Evolutionary conservation across 2,329 filamentous ascomycete species (phyloP), one percentile per base, ranked within the genome.

Genomic region (Raffaelea albimanens): DNA sequence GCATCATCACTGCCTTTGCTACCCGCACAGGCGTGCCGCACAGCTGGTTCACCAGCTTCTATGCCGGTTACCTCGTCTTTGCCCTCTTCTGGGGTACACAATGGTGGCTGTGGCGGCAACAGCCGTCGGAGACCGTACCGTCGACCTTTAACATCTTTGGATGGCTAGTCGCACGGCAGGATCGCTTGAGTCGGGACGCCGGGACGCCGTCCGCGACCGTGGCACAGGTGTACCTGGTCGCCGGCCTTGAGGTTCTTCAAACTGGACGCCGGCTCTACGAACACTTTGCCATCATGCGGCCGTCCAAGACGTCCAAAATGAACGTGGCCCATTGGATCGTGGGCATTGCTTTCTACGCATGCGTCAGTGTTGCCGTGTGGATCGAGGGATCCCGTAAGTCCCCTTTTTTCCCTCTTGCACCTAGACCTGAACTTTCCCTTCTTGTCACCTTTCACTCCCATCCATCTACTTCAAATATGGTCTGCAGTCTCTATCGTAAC

Each of bases 21-120:
- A 43, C 46, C 8, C 45, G 44, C 19, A 40, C 40, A 14, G 48
- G 53, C 47, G 53, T 55, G 23, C 89, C 91, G 20, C 93, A 97
- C 66, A 76, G 76, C 52, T 97, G 87, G 82, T 97, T 97, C 64
- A 76, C 74, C 40, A 85, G 93, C 57, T 97, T 95, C 67, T 97
- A 98, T 63, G 60, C 85, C 46, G 62, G 81, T 33, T 91, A 87
- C 3, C 67, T 89, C 4, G 60, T 69, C 2, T 81, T 78, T 50
- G 90, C 87, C 0, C 58, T 79, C 4, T 85, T 90, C 62, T 96
- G 90, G 88, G 76, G 73, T 0, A 63, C 66, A 55, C 83, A 90
- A 62, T 58, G 62, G 16, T 59, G 80, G 64, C 61, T 65, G 3
- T 53, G 53, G 22, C 55, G 50, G 61, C 63, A 61, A 54, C n/a